Evolutionary conservation across 2,329 filamentous ascomycete genomes (phyloP).

Genomic region (Aspergillus sojae): DNA sequence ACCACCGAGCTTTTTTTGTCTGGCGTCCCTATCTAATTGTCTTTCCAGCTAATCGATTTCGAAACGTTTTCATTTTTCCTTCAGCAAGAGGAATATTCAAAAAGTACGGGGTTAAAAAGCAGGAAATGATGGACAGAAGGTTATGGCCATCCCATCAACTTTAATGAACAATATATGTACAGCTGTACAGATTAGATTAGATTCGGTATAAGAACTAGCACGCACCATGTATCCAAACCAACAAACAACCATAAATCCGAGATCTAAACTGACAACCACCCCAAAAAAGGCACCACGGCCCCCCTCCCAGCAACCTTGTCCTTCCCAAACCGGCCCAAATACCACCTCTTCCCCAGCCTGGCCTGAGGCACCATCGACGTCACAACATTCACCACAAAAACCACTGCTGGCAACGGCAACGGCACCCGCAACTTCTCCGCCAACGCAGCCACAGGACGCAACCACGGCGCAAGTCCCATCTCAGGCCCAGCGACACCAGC

Average conservation of each 20-base stretch:
- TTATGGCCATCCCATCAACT: no score
- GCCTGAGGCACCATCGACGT: slow-evolving; percentile 88
- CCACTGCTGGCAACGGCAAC: slow-evolving; percentile 72
- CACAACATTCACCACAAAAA: slow-evolving; percentile 84
- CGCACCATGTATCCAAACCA: no score
- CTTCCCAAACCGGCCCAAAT: slow-evolving; percentile 81
- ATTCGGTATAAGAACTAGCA: background rate
- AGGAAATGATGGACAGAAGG: no score
- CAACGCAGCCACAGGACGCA: slow-evolving; percentile 34
- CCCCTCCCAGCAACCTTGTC: slow-evolving; percentile 75
- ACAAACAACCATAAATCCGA: no score
- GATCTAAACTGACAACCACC: slow-evolving; percentile 32
- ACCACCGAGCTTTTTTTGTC: no score
- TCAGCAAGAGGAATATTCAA: no score
- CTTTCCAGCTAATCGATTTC: no score
- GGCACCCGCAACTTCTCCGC: slow-evolving; percentile 34
- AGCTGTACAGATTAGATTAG: no score
- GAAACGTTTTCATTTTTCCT: no score
- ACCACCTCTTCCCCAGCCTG: slow-evolving; percentile 80
- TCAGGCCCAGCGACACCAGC: slow-evolving; percentile 6
- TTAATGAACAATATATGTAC: no score
- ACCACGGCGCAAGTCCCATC: slow-evolving; percentile 39
- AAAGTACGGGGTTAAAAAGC: no score
- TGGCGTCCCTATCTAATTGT: no score
- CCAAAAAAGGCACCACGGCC: slow-evolving; percentile 67